Percentiles rank a stretch among this genome's conserved stretches.
Evolutionary conservation across 2,329 filamentous ascomycete species (phyloP).

Genomic region (Diaporthe citriasiana): DNA sequence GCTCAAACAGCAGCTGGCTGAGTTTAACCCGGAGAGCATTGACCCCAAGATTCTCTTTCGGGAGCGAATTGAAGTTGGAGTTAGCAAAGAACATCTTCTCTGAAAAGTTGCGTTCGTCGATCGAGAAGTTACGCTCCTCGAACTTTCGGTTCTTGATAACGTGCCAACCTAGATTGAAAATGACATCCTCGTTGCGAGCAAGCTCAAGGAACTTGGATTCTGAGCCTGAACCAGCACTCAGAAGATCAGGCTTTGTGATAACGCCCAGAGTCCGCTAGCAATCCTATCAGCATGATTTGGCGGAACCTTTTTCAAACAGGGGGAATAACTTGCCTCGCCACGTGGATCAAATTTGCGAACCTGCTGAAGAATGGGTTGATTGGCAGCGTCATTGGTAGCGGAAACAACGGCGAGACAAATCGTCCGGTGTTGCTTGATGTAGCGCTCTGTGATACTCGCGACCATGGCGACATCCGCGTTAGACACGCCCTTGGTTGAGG

Average conservation of each 20-base stretch:
- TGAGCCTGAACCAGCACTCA: not conserved
- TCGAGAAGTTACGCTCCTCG: constrained; percentile 49
- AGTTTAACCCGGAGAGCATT: not conserved
- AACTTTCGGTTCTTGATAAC: constrained; percentile 74
- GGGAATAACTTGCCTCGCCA: not conserved
- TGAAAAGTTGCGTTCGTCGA: constrained; percentile 1
- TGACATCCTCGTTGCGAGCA: constrained; percentile 29
- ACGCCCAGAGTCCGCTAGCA: not conserved
- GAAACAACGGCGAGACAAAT: constrained; percentile 32
- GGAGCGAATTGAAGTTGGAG: not conserved
- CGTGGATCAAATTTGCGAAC: constrained; percentile 32
- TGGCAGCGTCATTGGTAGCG: constrained; percentile 31
- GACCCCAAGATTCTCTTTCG: constrained; percentile 17
- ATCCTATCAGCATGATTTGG: not conserved
- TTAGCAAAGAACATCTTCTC: not conserved
- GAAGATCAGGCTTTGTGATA: constrained; percentile 25
- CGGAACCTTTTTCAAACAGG: not conserved
- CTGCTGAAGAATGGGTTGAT: constrained; percentile 11
- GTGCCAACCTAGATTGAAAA: constrained; percentile 51
- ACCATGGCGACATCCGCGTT: constrained; percentile 6
- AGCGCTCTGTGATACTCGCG: not conserved
- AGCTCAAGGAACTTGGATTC: constrained; percentile 30
- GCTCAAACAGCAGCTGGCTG: constrained; percentile 30
- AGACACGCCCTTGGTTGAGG: constrained; percentile 4
- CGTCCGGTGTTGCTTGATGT: constrained; percentile 16